Evolutionary conservation across 225 moss, liverwort and hornwort species (phyloP).

Genomic region (Polytrichum formosum): DNA sequence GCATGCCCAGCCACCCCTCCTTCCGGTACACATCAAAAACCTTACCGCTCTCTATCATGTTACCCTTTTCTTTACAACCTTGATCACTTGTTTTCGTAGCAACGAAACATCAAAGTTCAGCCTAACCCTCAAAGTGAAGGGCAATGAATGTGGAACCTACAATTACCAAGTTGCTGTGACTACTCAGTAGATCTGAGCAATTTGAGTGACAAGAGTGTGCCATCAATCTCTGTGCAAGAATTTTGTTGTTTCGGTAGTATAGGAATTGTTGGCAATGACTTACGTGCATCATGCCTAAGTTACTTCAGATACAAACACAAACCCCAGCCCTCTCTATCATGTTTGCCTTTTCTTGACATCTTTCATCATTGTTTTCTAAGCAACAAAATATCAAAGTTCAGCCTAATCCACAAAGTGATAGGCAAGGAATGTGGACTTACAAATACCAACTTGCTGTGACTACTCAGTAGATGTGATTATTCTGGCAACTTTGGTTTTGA

Average conservation of each 20-base stretch:
- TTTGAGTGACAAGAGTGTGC: no score
- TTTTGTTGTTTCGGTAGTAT: no score
- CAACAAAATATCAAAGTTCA: not conserved
- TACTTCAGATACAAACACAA: slow-evolving; percentile 12
- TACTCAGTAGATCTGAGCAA: not conserved
- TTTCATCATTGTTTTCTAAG: not conserved
- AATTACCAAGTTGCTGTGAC: not conserved
- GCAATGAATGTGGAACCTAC: not conserved
- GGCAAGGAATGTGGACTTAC: not conserved
- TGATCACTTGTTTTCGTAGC: not conserved
- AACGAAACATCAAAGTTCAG: not conserved
- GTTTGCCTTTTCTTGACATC: not conserved
- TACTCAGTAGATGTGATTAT: not conserved
- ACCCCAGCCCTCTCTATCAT: not conserved
- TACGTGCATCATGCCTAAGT: no score
- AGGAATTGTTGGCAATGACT: no score
- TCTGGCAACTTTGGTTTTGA: no score
- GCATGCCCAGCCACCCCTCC: slow-evolving; percentile 23
- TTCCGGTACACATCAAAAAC: slow-evolving; percentile 15
- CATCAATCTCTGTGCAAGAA: no score
- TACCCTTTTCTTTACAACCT: not conserved
- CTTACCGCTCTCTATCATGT: not conserved
- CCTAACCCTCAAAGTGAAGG: not conserved
- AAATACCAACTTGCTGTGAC: not conserved
- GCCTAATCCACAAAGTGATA: not conserved